phyloP scores from a whole-genome alignment of 768 basidiomycete species.

The Exsudoporus frostii region DNA sequence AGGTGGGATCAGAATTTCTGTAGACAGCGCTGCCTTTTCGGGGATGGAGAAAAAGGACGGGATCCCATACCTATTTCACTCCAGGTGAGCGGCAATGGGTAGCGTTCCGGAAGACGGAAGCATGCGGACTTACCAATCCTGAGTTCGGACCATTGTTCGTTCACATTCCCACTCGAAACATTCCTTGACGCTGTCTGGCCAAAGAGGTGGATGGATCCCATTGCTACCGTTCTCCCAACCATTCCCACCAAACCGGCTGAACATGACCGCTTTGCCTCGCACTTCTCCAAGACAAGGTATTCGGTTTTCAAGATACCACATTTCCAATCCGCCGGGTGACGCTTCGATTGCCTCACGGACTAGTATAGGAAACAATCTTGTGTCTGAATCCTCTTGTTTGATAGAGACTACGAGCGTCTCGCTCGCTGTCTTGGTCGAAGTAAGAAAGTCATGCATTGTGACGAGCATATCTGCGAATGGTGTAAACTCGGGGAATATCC shows the following conservation, averaged over 20 bases:
- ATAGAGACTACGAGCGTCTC: slow-evolving; percentile 86
- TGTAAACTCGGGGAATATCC: slow-evolving; percentile 66
- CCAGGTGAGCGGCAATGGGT: slow-evolving; percentile 4
- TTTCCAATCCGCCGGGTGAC: slow-evolving; percentile 47
- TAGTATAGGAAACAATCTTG: slow-evolving; percentile 54
- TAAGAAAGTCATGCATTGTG: slow-evolving; percentile 62
- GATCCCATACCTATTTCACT: slow-evolving; percentile 65
- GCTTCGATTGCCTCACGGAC: slow-evolving; percentile 62
- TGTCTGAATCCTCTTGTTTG: slow-evolving; percentile 77
- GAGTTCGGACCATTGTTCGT: slow-evolving; percentile 64
- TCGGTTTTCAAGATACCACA: slow-evolving; percentile 84
- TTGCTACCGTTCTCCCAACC: slow-evolving; percentile 74
- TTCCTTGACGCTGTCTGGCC: slow-evolving; percentile 75
- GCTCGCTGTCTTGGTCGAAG: slow-evolving; percentile 46
- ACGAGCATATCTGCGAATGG: slow-evolving; percentile 65
- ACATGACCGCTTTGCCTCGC: slow-evolving; percentile 78
- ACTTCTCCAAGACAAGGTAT: slow-evolving; percentile 82
- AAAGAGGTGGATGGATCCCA: slow-evolving; percentile 83
- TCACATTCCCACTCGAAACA: slow-evolving; percentile 82
- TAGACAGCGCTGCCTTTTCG: slow-evolving; percentile 69
- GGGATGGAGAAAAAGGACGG: slow-evolving; percentile 78
- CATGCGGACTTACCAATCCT: slow-evolving; percentile 68
- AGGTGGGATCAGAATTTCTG: slow-evolving; percentile 48
- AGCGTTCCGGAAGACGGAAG: neutral
- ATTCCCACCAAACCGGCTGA: slow-evolving; percentile 71